Evolutionary conservation across 371 early-diverging fungal species (phyloP).

Genomic region (Mucor plumbeus): DNA sequence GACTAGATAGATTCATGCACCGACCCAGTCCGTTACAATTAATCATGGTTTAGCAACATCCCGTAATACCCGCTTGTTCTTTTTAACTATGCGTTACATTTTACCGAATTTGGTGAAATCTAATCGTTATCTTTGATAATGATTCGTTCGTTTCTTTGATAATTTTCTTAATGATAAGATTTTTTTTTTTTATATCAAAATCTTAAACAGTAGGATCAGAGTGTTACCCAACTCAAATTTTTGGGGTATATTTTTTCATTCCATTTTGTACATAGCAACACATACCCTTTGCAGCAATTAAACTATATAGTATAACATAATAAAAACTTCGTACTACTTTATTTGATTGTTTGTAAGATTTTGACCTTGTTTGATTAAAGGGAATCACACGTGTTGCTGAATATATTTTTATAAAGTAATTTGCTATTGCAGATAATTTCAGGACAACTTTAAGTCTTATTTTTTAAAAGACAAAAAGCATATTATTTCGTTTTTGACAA

Average conservation of each 20-base stretch:
- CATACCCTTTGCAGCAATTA: not conserved
- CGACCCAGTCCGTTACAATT: constrained; percentile 36
- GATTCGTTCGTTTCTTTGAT: not conserved
- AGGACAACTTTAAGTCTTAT: not conserved
- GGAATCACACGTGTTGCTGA: not conserved
- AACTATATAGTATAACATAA: not conserved
- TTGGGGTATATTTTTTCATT: no score
- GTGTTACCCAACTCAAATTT: no score
- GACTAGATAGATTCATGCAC: constrained; percentile 34
- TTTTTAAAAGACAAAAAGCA: not conserved
- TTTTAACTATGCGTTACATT: not conserved
- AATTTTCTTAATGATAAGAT: no score
- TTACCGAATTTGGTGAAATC: constrained; percentile 5
- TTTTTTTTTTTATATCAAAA: no score
- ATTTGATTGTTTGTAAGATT: not conserved
- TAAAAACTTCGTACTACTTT: not conserved
- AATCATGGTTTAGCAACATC: constrained; percentile 3
- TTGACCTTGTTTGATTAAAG: not conserved
- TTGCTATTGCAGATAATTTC: not conserved
- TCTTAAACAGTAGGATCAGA: no score
- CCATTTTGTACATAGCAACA: constrained; percentile 1
- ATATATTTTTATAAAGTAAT: not conserved
- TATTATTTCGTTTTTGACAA: not conserved
- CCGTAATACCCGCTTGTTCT: constrained; percentile 3
- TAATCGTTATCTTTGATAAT: constrained; percentile 9